These are phyloP conservation scores for Xylaria curta DNA, from an alignment of 495 filamentous ascomycete species.

Conservation along the genomic window DNA sequence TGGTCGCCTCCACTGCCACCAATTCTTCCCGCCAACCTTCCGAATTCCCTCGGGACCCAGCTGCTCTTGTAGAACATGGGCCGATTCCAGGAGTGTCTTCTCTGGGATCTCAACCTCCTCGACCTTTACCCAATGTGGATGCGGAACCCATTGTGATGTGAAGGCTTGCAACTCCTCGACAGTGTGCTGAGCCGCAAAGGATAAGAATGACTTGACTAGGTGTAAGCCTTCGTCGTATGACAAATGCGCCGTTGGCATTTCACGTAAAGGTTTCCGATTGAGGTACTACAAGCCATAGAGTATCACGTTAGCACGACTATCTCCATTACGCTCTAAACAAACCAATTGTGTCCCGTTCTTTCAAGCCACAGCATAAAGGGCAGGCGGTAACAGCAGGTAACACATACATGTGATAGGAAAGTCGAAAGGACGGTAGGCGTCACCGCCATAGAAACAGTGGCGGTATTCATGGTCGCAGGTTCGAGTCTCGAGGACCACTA, in stretches of 20 bases:
- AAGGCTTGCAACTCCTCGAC: slow-evolving; percentile 93
- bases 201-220: slow-evolving; percentile 82
- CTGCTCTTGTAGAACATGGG: slow-evolving; percentile 66
- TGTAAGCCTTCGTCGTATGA: slow-evolving; percentile 95
- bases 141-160: slow-evolving; percentile 86
- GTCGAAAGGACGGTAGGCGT: slow-evolving; percentile 81
- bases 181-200: slow-evolving; percentile 80
- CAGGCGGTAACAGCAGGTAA: not conserved
- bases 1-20: slow-evolving; percentile 90
- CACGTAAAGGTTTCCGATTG: slow-evolving; percentile 72
- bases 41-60: slow-evolving; percentile 76
- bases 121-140: slow-evolving; percentile 84
- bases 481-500: slow-evolving; percentile 1
- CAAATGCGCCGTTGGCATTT: slow-evolving; percentile 84
- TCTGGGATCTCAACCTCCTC: slow-evolving; percentile 74
- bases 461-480: slow-evolving; percentile 65
- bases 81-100: slow-evolving; percentile 64
- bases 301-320: slow-evolving; percentile 29
- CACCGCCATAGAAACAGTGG: slow-evolving; percentile 73
- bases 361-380: not conserved
- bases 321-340: not conserved
- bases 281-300: slow-evolving; percentile 66
- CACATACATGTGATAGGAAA: slow-evolving; percentile 75
- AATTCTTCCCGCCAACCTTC: slow-evolving; percentile 78
- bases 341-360: not conserved